A percentile compares a stretch with the other conserved stretches of the same genome.
Conservation (phyloP, 2,329 filamentous ascomycete genomes). For the Nemania diffusa region DNA sequence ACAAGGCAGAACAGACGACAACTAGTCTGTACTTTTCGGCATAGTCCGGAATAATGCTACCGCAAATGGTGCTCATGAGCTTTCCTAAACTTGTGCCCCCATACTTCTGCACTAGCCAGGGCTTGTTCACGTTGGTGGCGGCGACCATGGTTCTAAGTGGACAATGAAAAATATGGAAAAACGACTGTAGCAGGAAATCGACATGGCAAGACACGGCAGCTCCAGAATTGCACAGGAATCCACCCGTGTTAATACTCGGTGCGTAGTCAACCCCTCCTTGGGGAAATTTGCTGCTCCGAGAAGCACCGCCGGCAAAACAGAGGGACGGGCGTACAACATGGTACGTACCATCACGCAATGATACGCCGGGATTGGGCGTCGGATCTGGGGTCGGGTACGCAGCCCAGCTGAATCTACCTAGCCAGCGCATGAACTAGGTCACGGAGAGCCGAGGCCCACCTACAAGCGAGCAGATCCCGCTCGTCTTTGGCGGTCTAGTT, state of each 20-base stretch:
- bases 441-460: constrained; percentile 13
- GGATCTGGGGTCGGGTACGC: constrained; percentile 16
- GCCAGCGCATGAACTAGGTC: not conserved
- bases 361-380: constrained; percentile 10
- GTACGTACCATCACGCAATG: constrained; percentile 25
- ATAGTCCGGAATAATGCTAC: constrained; percentile 46
- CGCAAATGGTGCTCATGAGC: constrained; percentile 61
- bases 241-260: constrained; percentile 26
- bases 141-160: constrained; percentile 32
- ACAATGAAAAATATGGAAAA: constrained; percentile 1
- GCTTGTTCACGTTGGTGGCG: constrained; percentile 37
- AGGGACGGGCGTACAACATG: not conserved
- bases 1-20: constrained; percentile 67
- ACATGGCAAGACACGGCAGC: constrained; percentile 1
- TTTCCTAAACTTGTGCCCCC: constrained; percentile 70
- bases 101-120: constrained; percentile 71
- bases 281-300: constrained; percentile 3
- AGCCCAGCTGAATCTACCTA: constrained; percentile 8
- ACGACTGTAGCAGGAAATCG: constrained; percentile 6
- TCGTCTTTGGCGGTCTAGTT: constrained; percentile 21
- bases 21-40: constrained; percentile 59
- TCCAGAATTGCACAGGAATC: constrained; percentile 15
- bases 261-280: constrained; percentile 15
- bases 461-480: constrained; percentile 26
- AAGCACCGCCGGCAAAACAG: not conserved